Conservation (phyloP, 345 rosid species). For the Hypericum androsaemum region DNA sequence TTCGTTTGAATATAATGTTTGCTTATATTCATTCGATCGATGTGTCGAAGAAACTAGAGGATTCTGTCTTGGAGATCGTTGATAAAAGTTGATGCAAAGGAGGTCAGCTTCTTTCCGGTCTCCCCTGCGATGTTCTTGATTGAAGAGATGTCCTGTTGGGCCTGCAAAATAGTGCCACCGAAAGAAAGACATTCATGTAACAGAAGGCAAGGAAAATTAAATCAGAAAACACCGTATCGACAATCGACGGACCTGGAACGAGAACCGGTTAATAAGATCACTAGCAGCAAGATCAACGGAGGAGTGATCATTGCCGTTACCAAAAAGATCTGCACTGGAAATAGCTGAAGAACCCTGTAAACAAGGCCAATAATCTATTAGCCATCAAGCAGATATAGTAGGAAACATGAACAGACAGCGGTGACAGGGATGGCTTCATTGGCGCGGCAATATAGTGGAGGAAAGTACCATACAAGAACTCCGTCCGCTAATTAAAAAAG, state of each 20-base stretch:
- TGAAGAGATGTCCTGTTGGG: conserved; percentile 82
- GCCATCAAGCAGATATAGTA: not conserved
- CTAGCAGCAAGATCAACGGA: conserved; percentile 63
- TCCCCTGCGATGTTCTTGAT: conserved; percentile 86
- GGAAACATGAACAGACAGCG: too few relatives aligned
- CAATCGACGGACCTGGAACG: conserved; percentile 61
- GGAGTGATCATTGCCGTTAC: conserved; percentile 36
- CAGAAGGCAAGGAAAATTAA: not conserved
- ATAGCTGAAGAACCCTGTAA: conserved; percentile 79
- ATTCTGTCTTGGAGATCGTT: conserved; percentile 86
- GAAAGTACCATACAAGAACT: too few relatives aligned
- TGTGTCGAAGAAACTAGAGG: conserved; percentile 21
- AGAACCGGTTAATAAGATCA: conserved; percentile 71
- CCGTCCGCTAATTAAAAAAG: not conserved
- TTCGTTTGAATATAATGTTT: not conserved
- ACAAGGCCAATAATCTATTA: conserved; percentile 4
- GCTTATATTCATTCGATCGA: conserved; percentile 14
- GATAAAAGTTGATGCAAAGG: conserved; percentile 68
- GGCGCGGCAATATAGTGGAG: too few relatives aligned
- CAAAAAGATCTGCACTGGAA: conserved; percentile 94
- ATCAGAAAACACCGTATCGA: not conserved
- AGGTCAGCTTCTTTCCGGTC: conserved; percentile 76
- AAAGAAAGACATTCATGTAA: not conserved
- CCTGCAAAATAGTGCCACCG: conserved; percentile 30
- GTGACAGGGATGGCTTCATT: not conserved